phyloP scores from a whole-genome alignment of 805 yeast species.

The Blastobotrys mokoenaii region DNA sequence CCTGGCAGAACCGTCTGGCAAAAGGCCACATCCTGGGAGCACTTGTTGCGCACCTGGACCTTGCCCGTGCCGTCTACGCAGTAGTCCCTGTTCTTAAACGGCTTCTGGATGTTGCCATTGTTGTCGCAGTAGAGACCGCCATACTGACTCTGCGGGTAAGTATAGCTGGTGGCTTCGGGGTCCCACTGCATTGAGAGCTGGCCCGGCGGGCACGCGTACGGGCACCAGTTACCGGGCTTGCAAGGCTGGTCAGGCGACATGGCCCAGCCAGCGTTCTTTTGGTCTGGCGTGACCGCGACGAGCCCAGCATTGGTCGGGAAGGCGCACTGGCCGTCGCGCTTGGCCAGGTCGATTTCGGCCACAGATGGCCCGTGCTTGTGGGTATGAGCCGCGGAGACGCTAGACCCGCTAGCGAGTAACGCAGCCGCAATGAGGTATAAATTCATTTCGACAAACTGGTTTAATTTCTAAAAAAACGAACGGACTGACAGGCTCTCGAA shows the following conservation, averaged over 20 bases:
- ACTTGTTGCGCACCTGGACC: conserved; percentile 49
- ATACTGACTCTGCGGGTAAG: conserved; percentile 68
- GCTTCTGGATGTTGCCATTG: conserved; percentile 59
- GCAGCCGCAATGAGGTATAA: too few relatives aligned
- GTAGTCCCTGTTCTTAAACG: conserved; percentile 47
- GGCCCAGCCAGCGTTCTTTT: conserved; percentile 79
- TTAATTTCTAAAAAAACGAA: too few relatives aligned
- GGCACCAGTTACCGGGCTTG: conserved; percentile 73
- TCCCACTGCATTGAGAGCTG: conserved; percentile 87
- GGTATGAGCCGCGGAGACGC: not conserved
- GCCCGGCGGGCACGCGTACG: conserved; percentile 88
- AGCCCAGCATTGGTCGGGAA: conserved; percentile 64
- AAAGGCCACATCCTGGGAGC: conserved; percentile 59
- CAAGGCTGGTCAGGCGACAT: conserved; percentile 67
- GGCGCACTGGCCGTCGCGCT: conserved; percentile 35
- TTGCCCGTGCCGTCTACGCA: conserved; percentile 77
- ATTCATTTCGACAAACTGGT: too few relatives aligned
- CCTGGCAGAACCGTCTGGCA: conserved; percentile 94
- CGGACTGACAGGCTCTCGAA: too few relatives aligned
- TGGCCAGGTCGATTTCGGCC: not conserved
- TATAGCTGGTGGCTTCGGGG: conserved; percentile 57
- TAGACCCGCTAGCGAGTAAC: too few relatives aligned
- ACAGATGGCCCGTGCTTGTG: not conserved
- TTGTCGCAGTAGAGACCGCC: conserved; percentile 78
- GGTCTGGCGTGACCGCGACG: conserved; percentile 54